Base-by-base conservation (phyloP, 352 stramenopile genomes). In the Globisporangium barbulae region DNA sequence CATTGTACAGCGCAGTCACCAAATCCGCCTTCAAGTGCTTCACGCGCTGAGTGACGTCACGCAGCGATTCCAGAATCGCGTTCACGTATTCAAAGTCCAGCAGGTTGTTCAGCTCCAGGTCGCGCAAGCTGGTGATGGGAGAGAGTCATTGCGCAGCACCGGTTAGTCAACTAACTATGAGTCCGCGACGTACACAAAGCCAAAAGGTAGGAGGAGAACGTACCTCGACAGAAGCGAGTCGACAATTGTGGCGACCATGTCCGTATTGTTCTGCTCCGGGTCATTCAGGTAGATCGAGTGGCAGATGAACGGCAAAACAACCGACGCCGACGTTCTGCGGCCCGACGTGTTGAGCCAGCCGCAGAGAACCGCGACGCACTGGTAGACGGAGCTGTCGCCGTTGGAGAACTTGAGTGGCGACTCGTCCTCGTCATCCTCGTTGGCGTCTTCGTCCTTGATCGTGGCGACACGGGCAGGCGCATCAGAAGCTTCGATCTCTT, bases 21-120 rank as follows among this genome's bases (percentile, higher is more conserved):
- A 71, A 67, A 5, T 9, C 28, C 9, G 57, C 21, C 41, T 72
- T 54, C 37, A 85, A 56, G 28, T 74, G 59, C 15, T 72, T 71
- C 25, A 78, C 54, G 15, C 69, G 79, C 9, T 88, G 69, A 2
- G 62, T 71, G 8, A 88, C 68, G 37, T 93, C 84, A 21, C 81
- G 78, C 19, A 91, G 63, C 3, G 77, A 74, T 50, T 93, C 84
- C 9, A 93, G 54, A 3, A 77, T 39, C 1, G 76, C 70, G 28
- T 71, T 78, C 21, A 68, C 65, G 33, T 81, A 88, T n/a, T 90
- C 76, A 44, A 93, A 90, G 47, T 90, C 79, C 53, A 42, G 31
- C 17, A 81, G 61, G 12, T 66, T 57, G 3, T 57, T 59, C 12
- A 90, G 44, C n/a, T 78, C 33, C 0, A 75, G 33, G 0, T 73